phyloP scores from a whole-genome alignment of 371 early-diverging fungal species.

The Zychaea mexicana region DNA sequence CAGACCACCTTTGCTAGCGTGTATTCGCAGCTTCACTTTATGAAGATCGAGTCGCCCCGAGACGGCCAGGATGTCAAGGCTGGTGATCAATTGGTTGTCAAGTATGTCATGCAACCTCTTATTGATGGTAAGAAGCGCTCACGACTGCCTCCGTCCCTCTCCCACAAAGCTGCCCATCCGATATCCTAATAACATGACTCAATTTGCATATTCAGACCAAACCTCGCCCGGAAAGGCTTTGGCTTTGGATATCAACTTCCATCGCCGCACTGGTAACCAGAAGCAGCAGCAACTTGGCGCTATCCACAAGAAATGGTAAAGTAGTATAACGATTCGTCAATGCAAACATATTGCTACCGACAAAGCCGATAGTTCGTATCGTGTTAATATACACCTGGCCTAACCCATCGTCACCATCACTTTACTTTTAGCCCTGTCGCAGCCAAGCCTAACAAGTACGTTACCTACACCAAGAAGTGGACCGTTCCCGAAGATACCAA shows the following conservation, averaged over 20 bases:
- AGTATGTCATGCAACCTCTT: slow-evolving; percentile 55
- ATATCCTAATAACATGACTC: neutral
- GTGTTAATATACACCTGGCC: no score
- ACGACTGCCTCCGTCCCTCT: no score
- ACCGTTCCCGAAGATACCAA: slow-evolving; percentile 51
- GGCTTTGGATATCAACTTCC: slow-evolving; percentile 39
- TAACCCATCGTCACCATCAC: no score
- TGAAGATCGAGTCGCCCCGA: slow-evolving; percentile 47
- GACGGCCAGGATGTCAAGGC: slow-evolving; percentile 38
- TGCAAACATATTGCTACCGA: no score
- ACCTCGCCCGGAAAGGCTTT: slow-evolving; percentile 41
- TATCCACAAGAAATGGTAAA: slow-evolving; percentile 40
- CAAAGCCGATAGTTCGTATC: no score
- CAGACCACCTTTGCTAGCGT: slow-evolving; percentile 34
- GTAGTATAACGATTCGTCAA: neutral
- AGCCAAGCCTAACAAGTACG: slow-evolving; percentile 32
- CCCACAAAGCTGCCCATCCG: no score
- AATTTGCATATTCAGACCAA: slow-evolving; percentile 23
- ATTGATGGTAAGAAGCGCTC: slow-evolving; percentile 26
- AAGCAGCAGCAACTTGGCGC: slow-evolving; percentile 38
- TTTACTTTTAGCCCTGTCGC: slow-evolving; percentile 41
- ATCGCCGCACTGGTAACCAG: slow-evolving; percentile 41
- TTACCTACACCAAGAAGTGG: slow-evolving; percentile 48
- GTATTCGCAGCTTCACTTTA: slow-evolving; percentile 50
- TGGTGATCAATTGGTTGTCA: slow-evolving; percentile 33